These are phyloP conservation scores for Scheffersomyces parashehatae DNA, from an alignment of 1,139 yeast genomes.

Conservation along the genomic window DNA sequence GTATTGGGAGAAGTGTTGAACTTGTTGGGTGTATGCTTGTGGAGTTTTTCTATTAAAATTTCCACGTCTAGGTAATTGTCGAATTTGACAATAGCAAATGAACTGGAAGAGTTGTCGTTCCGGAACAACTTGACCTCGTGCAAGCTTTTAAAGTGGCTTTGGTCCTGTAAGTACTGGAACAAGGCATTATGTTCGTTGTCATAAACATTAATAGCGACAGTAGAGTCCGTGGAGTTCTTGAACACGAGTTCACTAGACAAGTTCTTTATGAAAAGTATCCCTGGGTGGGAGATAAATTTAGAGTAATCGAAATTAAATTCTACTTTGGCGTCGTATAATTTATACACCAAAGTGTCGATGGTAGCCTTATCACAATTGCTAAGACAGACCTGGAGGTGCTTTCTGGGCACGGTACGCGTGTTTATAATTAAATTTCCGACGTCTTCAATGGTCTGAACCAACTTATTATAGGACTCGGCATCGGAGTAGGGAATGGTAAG, in stretches of 20 bases:
- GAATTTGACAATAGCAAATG: slow-evolving; percentile 39
- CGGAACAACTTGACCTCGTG: slow-evolving; percentile 31
- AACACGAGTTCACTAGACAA: slow-evolving; percentile 18
- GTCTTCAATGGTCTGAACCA: not conserved
- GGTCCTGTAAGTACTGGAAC: slow-evolving; percentile 24
- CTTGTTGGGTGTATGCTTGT: slow-evolving; percentile 24
- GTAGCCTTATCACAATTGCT: not conserved
- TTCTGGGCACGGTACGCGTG: slow-evolving; percentile 8
- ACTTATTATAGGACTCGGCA: not conserved
- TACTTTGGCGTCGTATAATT: slow-evolving; percentile 6
- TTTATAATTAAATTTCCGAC: slow-evolving; percentile 4
- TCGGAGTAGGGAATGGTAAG: slow-evolving; percentile 4
- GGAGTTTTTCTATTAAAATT: slow-evolving; percentile 22
- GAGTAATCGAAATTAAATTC: slow-evolving; percentile 22
- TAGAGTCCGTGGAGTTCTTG: slow-evolving; percentile 9
- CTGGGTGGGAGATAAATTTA: slow-evolving; percentile 62
- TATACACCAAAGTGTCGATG: slow-evolving; percentile 10
- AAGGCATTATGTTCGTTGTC: slow-evolving; percentile 11
- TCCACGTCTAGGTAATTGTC: slow-evolving; percentile 41
- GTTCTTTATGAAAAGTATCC: slow-evolving; percentile 60
- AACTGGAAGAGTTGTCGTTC: slow-evolving; percentile 3
- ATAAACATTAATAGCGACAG: slow-evolving; percentile 5
- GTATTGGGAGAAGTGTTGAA: slow-evolving; percentile 30
- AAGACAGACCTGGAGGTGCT: not conserved
- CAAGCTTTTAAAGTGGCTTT: slow-evolving; percentile 28